phyloP scores from a whole-genome alignment of 352 stramenopile genomes.

The Phytopythium chamaehyphon region DNA sequence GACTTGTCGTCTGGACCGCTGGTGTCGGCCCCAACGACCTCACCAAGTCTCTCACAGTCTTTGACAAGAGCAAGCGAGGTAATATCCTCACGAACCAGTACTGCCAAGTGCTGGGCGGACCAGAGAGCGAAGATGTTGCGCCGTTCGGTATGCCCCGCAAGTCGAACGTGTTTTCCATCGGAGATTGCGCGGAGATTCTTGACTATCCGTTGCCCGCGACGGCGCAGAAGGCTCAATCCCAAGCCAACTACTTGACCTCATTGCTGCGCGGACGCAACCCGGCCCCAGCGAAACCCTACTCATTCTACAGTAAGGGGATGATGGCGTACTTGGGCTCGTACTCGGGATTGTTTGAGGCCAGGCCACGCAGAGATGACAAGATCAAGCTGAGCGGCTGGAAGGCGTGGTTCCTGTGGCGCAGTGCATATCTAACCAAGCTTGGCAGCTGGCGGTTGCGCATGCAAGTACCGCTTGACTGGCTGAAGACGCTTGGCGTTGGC shows the following conservation, averaged over 20 bases:
- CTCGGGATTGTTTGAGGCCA: slow-evolving; percentile 88
- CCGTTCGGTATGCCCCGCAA: slow-evolving; percentile 61
- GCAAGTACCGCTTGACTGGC: slow-evolving; percentile 96
- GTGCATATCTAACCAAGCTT: slow-evolving; percentile 95
- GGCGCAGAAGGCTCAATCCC: slow-evolving; percentile 88
- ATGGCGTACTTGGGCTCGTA: slow-evolving; percentile 95
- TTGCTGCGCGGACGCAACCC: slow-evolving; percentile 56
- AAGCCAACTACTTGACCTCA: slow-evolving; percentile 59
- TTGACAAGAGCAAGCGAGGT: slow-evolving; percentile 75
- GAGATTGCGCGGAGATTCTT: slow-evolving; percentile 90
- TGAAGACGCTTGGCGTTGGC: slow-evolving; percentile 96
- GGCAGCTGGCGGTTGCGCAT: slow-evolving; percentile 91
- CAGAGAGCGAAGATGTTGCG: slow-evolving; percentile 47
- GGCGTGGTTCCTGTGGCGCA: slow-evolving; percentile 92
- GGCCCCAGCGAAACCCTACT: slow-evolving; percentile 48
- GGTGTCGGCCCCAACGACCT: slow-evolving; percentile 75
- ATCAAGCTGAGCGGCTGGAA: slow-evolving; percentile 81
- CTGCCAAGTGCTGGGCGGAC: slow-evolving; percentile 66
- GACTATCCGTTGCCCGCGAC: slow-evolving; percentile 88
- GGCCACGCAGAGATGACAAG: slow-evolving; percentile 36
- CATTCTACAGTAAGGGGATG: slow-evolving; percentile 84
- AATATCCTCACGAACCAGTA: slow-evolving; percentile 85
- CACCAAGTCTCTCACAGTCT: slow-evolving; percentile 66
- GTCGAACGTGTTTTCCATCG: slow-evolving; percentile 93
- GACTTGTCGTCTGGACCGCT: slow-evolving; percentile 74